A percentile compares a stretch with the other conserved stretches of the same genome.
Conservation (phyloP, 2,329 filamentous ascomycete species). For the Sporothrix pallida region DNA sequence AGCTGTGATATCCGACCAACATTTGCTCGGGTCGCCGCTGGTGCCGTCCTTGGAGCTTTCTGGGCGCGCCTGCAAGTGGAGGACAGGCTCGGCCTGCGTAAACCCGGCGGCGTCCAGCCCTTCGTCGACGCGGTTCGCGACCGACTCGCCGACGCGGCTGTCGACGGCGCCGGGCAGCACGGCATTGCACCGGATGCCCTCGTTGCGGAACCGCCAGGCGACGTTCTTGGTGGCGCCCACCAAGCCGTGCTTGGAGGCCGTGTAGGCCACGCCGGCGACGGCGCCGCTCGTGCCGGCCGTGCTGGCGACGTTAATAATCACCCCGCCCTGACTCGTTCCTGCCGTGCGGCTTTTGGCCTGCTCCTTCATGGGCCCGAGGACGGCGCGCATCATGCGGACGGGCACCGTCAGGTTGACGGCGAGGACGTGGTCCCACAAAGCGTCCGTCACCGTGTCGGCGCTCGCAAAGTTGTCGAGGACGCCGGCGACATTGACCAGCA, state of each 20-base stretch:
- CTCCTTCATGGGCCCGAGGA: conserved; percentile 52
- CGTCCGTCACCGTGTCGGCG: conserved; percentile 48
- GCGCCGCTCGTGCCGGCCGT: conserved; percentile 52
- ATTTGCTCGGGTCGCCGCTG: background rate
- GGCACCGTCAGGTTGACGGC: conserved; percentile 58
- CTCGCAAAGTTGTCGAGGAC: conserved; percentile 55
- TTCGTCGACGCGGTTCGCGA: conserved; percentile 34
- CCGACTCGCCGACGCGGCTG: conserved; percentile 42
- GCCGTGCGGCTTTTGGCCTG: conserved; percentile 41
- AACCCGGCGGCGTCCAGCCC: conserved; percentile 42
- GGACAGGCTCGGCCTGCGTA: conserved; percentile 41
- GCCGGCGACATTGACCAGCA: conserved; percentile 62
- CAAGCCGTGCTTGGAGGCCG: conserved; percentile 48
- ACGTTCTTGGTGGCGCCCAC: conserved; percentile 55
- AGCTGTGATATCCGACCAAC: conserved; percentile 39
- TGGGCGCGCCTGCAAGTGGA: conserved; percentile 42
- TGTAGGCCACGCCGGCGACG: conserved; percentile 45
- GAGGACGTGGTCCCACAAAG: conserved; percentile 38
- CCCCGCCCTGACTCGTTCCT: conserved; percentile 43
- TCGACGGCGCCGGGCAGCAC: conserved; percentile 48
- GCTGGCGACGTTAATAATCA: conserved; percentile 56
- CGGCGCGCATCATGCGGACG: conserved; percentile 57
- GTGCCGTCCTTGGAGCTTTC: conserved; percentile 34
- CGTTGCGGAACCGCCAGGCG: conserved; percentile 52
- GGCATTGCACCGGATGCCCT: conserved; percentile 54